Base-by-base conservation (phyloP, 805 yeast genomes). In the Spathaspora hagerdaliae region DNA sequence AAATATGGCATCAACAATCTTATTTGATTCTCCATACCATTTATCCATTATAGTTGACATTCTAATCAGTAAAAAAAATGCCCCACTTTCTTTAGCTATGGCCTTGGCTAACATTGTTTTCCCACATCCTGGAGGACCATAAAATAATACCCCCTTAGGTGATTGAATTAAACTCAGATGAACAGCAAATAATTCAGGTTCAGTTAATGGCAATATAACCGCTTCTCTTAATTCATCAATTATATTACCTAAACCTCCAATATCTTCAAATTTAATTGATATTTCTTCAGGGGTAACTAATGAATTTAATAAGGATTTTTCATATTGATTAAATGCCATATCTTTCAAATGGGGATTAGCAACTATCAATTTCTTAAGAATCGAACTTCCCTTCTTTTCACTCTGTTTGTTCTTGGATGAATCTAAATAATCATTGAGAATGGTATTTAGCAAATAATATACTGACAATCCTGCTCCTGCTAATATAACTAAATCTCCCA, bases 121-220 rank as follows among this genome's bases (percentile, higher is more conserved):
- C 45, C 98, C 98, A 64, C 97, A 92, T 0, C 98, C 98, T 0
- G 98, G 98, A 3, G 98, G 97, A 0, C 98, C 98, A 59, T 88
- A 83, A 41, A 91, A 74, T 32, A 92, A 68, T 2, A 92, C 97
- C 36, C 99, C 99, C 58, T 88, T 90, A 1, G 99, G 99, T 1
- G 96, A 92, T 58, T 86, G 88, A 26, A 92, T 70, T 43, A 92
- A 72, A 15, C 67, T 51, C 43, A 88, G 81, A 53, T 85, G 87
- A 43, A 79, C 82, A 10, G 79, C 70, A 60, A 86, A 90, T 36
- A 89, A 65, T 41, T 81, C 87, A 0, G 96, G 96, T 54, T 81
- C 69, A 3, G 73, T 69, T 46, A 94, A 71, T 1, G 99, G 99
- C 54, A 87, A 83, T 36, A 94, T 78, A 8, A 94, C 96, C 44